Conservation (phyloP, 2,329 filamentous ascomycete genomes). For the Nothophoma quercina region DNA sequence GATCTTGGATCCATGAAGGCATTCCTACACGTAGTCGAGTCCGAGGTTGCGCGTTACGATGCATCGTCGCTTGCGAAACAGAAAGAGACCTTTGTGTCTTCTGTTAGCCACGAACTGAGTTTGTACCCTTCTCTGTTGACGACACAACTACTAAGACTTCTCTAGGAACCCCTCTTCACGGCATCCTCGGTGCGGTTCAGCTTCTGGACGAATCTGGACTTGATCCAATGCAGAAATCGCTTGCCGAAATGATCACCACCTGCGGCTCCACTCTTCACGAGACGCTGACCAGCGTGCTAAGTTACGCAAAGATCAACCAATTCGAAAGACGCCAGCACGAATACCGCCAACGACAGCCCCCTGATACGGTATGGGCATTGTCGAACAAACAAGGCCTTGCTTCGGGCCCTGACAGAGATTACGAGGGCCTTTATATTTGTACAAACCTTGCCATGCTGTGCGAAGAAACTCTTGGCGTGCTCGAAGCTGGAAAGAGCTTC, state of each 20-base stretch:
- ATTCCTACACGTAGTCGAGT: conserved; percentile 24
- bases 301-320: conserved; percentile 29
- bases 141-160: not conserved
- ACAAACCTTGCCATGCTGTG: conserved; percentile 15
- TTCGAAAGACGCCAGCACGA: conserved; percentile 49
- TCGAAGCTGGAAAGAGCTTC: conserved; percentile 9
- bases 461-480: conserved; percentile 9
- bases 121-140: not conserved
- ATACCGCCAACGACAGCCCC: conserved; percentile 15
- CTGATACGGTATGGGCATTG: conserved; percentile 18
- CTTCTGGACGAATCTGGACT: conserved; percentile 53
- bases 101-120: conserved; percentile 27
- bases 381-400: conserved; percentile 6
- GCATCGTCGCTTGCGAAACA: conserved; percentile 20
- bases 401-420: conserved; percentile 21
- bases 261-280: conserved; percentile 60
- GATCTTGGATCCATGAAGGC: conserved; percentile 21
- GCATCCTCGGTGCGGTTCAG: conserved; percentile 53
- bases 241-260: conserved; percentile 56
- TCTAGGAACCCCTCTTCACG: conserved; percentile 43
- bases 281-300: conserved; percentile 35
- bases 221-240: conserved; percentile 49
- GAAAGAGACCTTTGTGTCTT: conserved; percentile 23
- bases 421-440: conserved; percentile 19
- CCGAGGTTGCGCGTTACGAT: conserved; percentile 21